Evolutionary conservation across 257 asterid species (phyloP), one percentile per base, ranked within the genome.

Genomic region (Solanum etuberosum): DNA sequence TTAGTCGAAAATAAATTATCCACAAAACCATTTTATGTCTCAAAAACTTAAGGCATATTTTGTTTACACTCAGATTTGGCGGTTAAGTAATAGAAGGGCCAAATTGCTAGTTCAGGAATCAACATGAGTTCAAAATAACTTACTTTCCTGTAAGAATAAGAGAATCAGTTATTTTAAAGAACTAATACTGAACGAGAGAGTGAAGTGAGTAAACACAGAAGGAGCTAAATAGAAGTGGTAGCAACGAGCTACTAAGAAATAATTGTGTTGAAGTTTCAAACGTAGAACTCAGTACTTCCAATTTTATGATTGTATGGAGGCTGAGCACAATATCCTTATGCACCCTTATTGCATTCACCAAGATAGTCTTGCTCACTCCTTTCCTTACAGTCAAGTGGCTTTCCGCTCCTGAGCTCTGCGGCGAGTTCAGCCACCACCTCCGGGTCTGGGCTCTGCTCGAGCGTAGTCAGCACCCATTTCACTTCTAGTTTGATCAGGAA

Each of bases 271-370:
- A 0, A 7, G 12, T 57, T 57, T 57, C 65, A 57, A 0, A 7
- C 5, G 2, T 54, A 54, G 0, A 54, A 7, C 25, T 54, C 5
- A 0, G 0, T 7, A 48, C 4, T 54, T 20, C 2, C 0, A 18
- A 54, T 2, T 54, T 54, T 54, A 6, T 20, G 25, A 54, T 20
- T 54, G 63, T 18, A 54, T 3, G 2, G 5, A 54, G 10, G 63
- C 65, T 0, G 2, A 54, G 2, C 65, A 54, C 65, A 54, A 21
- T 21, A 57, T 54, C 25, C 63, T 1, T 6, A 21, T 57, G 25
- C 65, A 57, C n/a, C n/a, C n/a, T n/a, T n/a, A n/a, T n/a, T n/a
- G n/a, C n/a, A n/a, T n/a, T n/a, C n/a, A n/a, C n/a, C n/a, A n/a
- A n/a, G n/a, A n/a, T n/a, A n/a, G n/a, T n/a, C n/a, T n/a, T n/a